Percentiles rank a stretch among this genome's conserved stretches.
Conservation (phyloP, 306 rosid genomes). For the Boehmeria nivea region DNA sequence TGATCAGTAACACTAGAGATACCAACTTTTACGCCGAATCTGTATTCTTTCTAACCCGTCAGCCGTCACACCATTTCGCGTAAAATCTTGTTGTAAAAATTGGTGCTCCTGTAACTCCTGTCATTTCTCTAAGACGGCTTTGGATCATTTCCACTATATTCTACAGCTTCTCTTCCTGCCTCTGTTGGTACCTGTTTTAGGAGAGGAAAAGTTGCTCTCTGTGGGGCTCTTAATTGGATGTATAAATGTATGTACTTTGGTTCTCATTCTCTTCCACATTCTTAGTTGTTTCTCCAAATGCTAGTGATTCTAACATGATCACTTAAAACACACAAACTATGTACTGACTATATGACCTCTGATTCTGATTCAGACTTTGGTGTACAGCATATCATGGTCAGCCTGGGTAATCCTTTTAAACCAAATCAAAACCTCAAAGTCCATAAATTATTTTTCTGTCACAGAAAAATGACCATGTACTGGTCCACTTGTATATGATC, state of each 20-base stretch:
- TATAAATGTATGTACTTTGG: conserved; percentile 52
- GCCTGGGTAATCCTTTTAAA: conserved; percentile 61
- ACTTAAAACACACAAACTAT: not conserved
- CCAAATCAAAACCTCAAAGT: no score
- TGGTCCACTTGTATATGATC: not conserved
- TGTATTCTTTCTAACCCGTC: no score
- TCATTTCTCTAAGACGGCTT: no score
- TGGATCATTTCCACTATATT: not conserved
- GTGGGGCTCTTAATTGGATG: conserved; percentile 54
- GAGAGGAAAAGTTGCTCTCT: conserved; percentile 73
- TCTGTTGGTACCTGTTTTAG: conserved; percentile 41
- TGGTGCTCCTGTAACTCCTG: no score
- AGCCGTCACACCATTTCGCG: no score
- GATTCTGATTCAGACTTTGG: conserved; percentile 42
- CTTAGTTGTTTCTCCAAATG: not conserved
- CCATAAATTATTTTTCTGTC: no score
- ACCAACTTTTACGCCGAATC: no score
- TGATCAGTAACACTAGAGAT: no score
- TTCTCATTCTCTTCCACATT: not conserved
- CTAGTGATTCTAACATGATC: not conserved
- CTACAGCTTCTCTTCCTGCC: conserved; percentile 73
- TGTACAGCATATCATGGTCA: conserved; percentile 69
- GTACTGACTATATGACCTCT: conserved; percentile 7
- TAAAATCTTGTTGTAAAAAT: no score
- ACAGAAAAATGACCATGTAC: not conserved